Evolutionary conservation across 2,329 filamentous ascomycete genomes (phyloP).

Genomic region (Colletotrichum graminicola): DNA sequence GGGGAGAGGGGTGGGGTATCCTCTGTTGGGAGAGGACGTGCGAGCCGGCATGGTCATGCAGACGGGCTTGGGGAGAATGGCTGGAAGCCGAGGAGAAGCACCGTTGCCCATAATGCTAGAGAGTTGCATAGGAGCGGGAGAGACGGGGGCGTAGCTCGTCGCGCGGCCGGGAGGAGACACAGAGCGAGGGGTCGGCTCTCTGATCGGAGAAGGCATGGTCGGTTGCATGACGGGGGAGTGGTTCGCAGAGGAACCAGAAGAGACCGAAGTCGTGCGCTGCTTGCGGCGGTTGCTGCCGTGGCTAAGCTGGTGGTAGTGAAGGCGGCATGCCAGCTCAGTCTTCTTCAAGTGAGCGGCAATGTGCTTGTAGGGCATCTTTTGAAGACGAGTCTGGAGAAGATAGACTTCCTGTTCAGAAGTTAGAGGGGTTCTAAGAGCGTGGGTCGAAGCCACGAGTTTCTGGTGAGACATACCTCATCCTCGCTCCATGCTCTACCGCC

Average conservation of each 20-base stretch:
- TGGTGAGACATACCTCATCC: conserved; percentile 73
- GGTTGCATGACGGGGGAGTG: conserved; percentile 64
- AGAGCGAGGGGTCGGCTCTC: conserved; percentile 61
- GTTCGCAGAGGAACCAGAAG: conserved; percentile 71
- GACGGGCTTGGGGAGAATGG: conserved; percentile 75
- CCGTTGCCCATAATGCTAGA: conserved; percentile 65
- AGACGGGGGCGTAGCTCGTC: conserved; percentile 59
- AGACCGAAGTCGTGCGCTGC: conserved; percentile 75
- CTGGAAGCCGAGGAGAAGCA: conserved; percentile 65
- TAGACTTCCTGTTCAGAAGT: conserved; percentile 75
- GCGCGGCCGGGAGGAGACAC: conserved; percentile 61
- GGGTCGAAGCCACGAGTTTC: not conserved
- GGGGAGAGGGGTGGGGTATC: conserved; percentile 57
- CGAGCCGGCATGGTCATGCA: conserved; percentile 60
- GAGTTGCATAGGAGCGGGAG: conserved; percentile 63
- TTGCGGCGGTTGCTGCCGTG: conserved; percentile 86
- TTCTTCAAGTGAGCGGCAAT: conserved; percentile 88
- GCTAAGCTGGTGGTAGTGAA: conserved; percentile 89
- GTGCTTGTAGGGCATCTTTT: conserved; percentile 93
- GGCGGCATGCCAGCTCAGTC: conserved; percentile 86
- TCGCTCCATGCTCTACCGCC: conserved; percentile 87
- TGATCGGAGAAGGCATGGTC: conserved; percentile 63
- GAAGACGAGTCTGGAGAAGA: conserved; percentile 83
- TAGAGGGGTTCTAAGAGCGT: conserved; percentile 14
- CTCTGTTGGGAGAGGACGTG: conserved; percentile 52